Evolutionary conservation across 768 basidiomycete species (phyloP), one percentile per base, ranked within the genome.

Genomic region (Tylopilus vinaceipallidus): DNA sequence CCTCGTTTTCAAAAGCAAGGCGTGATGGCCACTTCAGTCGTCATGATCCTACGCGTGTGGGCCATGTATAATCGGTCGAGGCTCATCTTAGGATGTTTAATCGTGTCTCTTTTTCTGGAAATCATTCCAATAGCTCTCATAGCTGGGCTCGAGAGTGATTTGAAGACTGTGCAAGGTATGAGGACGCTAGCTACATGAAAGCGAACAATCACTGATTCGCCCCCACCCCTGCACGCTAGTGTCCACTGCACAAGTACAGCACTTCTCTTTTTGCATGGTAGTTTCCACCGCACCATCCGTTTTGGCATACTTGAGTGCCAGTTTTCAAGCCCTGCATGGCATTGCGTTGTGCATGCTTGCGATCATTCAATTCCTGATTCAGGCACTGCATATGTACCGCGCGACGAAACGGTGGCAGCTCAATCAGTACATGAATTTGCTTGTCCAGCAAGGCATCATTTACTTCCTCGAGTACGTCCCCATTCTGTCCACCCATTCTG

Each of bases 1-100:
- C n/a, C n/a, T n/a, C n/a, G n/a, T 13, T 2, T 19, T 34, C 14
- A 8, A 9, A 10, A 22, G 29, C 2, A 23, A 7, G 36, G 13
- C 24, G 9, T n/a, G 14, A 40, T 13, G 3, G 3, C 40, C 16
- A n/a, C 3, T 4, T 6, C 26, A 53, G 52, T 17, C 3, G 23
- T 20, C 3, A 53, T 44, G 22, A 50, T 44, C 17, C 53, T 54
- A 8, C 40, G 40, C 17, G 17, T 26, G 27, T 41, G 40, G 24
- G 24, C 24, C 24, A 41, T 41, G 40, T 41, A 27, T 27, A 41
- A 41, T 41, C 24, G 40, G 27, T 41, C 24, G 24, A 41, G 24
- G 17, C 24, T 41, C 7, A 41, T 41, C 40, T 4, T 19, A 2
- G 10, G 40, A 24, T 10, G 1, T 11, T 17, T 36, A 6, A 9